Evolutionary conservation across 108 stramenopile genomes (phyloP).

Genomic region (Craspedostauros australis): DNA sequence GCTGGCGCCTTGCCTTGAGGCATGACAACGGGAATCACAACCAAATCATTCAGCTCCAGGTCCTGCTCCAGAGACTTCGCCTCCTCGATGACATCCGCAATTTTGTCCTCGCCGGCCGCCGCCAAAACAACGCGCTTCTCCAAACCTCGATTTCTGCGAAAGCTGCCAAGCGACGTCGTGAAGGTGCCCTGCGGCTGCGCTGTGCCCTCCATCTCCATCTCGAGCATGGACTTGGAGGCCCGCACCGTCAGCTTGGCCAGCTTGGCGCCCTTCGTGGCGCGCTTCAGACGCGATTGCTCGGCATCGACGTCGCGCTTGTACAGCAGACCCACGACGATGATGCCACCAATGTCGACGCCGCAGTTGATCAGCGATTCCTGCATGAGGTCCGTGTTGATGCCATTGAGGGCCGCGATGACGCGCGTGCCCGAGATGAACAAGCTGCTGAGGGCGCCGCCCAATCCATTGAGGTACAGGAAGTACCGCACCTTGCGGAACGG

Average conservation of each 20-base stretch:
- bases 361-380: constrained; percentile 22
- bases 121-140: constrained; percentile 43
- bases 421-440: constrained; percentile 15
- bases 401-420: constrained; percentile 24
- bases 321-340: constrained; percentile 13
- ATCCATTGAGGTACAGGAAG: constrained; percentile 10
- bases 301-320: constrained; percentile 22
- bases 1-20: constrained; percentile 11
- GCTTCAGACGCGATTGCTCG: constrained; percentile 23
- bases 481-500: constrained; percentile 36
- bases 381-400: constrained; percentile 33
- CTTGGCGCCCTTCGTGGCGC: constrained; percentile 26
- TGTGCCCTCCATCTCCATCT: not conserved
- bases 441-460: constrained; percentile 17
- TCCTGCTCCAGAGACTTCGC: constrained; percentile 2
- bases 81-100: constrained; percentile 20
- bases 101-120: constrained; percentile 19
- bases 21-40: constrained; percentile 23
- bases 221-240: not conserved
- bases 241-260: constrained; percentile 24
- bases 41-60: constrained; percentile 19
- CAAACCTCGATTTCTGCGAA: constrained; percentile 23
- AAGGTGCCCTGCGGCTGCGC: too few relatives aligned
- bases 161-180: constrained; percentile 15
- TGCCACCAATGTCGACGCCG: constrained; percentile 18